These are phyloP conservation scores for Eucalyptus sp. DNA, from an alignment of 345 rosid genomes.

Conservation along the genomic window DNA sequence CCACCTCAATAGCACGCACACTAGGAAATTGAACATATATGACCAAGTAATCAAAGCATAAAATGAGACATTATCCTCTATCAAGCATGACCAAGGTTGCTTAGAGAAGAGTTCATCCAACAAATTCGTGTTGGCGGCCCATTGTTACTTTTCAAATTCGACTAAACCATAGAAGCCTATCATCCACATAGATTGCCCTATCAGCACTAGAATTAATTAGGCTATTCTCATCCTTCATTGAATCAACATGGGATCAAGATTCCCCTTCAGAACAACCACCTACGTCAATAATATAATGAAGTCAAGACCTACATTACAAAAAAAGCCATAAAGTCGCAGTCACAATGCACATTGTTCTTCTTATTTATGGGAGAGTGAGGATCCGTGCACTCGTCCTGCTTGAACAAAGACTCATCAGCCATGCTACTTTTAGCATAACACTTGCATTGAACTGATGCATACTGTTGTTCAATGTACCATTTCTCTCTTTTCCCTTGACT, in stretches of 20 bases:
- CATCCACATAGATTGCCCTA: background rate
- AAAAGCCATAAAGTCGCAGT: background rate
- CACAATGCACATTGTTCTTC: background rate
- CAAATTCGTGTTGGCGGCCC: background rate
- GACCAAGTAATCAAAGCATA: background rate
- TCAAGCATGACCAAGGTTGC: background rate
- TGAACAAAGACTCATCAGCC: background rate
- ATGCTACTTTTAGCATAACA: background rate
- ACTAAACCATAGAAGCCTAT: background rate
- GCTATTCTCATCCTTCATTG: background rate
- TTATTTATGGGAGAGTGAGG: background rate
- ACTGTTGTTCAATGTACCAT: background rate
- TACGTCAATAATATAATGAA: background rate
- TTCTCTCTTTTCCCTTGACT: background rate
- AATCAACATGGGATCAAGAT: background rate
- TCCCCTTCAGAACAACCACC: background rate
- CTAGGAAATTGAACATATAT: background rate
- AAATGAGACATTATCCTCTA: background rate
- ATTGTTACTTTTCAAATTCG: background rate
- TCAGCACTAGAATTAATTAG: background rate
- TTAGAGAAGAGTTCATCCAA: background rate
- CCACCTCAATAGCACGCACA: background rate
- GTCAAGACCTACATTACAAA: background rate
- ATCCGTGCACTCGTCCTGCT: background rate
- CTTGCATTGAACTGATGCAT: background rate